phyloP scores from a whole-genome alignment of 257 asterid genomes.

The Cruciata laevipes region DNA sequence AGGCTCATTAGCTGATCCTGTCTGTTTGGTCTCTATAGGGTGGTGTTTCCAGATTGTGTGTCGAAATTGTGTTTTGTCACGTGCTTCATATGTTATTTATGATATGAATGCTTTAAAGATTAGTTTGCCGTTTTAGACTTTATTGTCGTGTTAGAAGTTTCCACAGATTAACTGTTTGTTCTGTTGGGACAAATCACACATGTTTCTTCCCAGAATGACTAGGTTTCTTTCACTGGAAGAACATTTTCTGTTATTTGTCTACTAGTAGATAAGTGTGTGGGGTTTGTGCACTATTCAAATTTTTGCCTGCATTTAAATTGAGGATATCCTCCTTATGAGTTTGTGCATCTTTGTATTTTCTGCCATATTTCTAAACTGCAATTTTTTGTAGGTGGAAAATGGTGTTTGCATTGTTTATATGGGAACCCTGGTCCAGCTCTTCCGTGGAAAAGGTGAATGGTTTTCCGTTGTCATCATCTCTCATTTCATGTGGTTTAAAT shows the following conservation, averaged over 20 bases:
- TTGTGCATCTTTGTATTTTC: neutral
- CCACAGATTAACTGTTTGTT: neutral
- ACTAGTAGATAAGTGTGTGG: neutral
- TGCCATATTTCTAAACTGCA: neutral
- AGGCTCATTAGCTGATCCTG: neutral
- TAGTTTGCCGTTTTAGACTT: neutral
- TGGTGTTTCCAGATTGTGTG: neutral
- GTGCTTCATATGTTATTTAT: neutral
- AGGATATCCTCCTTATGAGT: neutral
- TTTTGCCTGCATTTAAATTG: neutral
- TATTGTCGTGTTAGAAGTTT: neutral
- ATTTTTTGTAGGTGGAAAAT: neutral
- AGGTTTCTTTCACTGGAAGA: neutral
- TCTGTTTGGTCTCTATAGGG: too few relatives aligned
- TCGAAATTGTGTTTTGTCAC: neutral
- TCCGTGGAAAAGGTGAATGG: neutral
- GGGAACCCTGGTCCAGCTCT: neutral
- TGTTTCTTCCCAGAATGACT: neutral
- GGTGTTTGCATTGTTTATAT: neutral
- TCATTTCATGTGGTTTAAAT: neutral
- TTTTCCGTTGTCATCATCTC: slow-evolving; percentile 1
- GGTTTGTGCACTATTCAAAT: neutral
- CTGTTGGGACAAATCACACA: neutral
- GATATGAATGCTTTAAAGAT: neutral
- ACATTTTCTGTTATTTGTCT: neutral